Percentiles rank a stretch among this genome's conserved stretches.
Conservation (phyloP, 2,329 filamentous ascomycete species). For the Cladobotryum protrusum region DNA sequence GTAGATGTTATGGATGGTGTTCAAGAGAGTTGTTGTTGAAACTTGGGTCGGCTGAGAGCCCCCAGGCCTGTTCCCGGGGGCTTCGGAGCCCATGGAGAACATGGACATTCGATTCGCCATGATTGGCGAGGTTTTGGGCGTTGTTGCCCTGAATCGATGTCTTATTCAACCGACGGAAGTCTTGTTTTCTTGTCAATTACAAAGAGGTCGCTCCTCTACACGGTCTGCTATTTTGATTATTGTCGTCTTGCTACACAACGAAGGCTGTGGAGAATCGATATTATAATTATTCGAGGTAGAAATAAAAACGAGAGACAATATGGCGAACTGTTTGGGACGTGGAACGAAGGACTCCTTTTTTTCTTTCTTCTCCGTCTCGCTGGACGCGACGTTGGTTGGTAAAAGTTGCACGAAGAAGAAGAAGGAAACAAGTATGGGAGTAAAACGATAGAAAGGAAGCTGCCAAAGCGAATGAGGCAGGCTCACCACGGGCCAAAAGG, state of each 20-base stretch:
- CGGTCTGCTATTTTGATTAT: background rate
- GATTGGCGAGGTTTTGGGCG: slow-evolving; percentile 18
- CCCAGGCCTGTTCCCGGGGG: slow-evolving; percentile 50
- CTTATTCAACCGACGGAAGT: background rate
- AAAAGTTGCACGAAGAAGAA: slow-evolving; percentile 8
- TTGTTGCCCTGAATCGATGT: slow-evolving; percentile 15
- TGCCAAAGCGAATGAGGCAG: slow-evolving; percentile 57
- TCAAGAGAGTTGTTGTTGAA: slow-evolving; percentile 87
- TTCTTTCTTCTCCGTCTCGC: background rate
- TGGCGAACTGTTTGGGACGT: background rate
- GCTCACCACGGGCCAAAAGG: slow-evolving; percentile 17
- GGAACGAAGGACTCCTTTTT: background rate
- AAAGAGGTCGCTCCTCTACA: background rate
- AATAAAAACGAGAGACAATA: background rate
- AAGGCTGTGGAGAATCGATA: background rate
- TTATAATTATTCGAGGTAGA: background rate
- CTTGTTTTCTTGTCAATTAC: background rate
- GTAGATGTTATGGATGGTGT: slow-evolving; percentile 86
- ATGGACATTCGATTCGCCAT: slow-evolving; percentile 64
- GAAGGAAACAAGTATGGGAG: slow-evolving; percentile 13
- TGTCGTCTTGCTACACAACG: too few species aligned
- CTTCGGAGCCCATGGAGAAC: slow-evolving; percentile 62
- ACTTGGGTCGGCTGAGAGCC: slow-evolving; percentile 71
- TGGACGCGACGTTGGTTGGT: background rate
- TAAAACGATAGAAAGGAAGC: slow-evolving; percentile 36